Base-by-base conservation (phyloP, 2,329 filamentous ascomycete species). In the Whalleya microplaca region DNA sequence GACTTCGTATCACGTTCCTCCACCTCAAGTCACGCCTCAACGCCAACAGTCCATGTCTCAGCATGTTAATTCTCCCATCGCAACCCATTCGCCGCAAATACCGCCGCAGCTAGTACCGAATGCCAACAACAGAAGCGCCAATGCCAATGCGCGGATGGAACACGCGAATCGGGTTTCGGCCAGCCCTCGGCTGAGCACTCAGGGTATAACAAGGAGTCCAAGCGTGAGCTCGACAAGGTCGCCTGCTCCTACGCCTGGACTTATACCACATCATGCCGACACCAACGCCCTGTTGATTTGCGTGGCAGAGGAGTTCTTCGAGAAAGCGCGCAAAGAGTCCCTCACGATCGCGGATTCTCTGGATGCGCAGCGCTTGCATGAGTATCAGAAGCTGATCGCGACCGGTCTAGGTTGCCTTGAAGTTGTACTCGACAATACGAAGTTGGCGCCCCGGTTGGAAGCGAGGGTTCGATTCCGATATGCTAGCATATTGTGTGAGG, bases 241-340 rank as follows among this genome's bases (percentile, higher is more conserved):
- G 16, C 70, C 69, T 19, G 66, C 69, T 23, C 66, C 63, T 5
- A 66, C 62, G 23, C 71, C 54, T 48, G 76, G 69, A 14, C 72
- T 78, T 14, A 72, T 83, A 56, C 77, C 81, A 20, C 75, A 71
- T 49, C 66, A 69, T 48, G 70, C 78, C 8, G 83, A 85, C 53
- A 81, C 80, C 0, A 76, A 83, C 2, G 77, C 86, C 2, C 75
- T 92, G 8, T 77, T 93, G 55, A 77, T 91, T 7, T 83, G 83
- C n/a, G 79, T 92, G 14, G 89, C 89, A 2, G 89, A 94, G 65
- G 89, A 94, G 63, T 92, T 90, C 65, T 84, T 93, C 50, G 76
- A 77, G 21, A 86, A 85, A 51, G 90, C 90, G 16, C 84, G 87
- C 57, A 72, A 73, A 1, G 78, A 85, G 55, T 80, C 80, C 1